Evolutionary conservation across 257 asterid species (phyloP), one percentile per base, ranked within the genome.

Genomic region (Penstemon newberryi): DNA sequence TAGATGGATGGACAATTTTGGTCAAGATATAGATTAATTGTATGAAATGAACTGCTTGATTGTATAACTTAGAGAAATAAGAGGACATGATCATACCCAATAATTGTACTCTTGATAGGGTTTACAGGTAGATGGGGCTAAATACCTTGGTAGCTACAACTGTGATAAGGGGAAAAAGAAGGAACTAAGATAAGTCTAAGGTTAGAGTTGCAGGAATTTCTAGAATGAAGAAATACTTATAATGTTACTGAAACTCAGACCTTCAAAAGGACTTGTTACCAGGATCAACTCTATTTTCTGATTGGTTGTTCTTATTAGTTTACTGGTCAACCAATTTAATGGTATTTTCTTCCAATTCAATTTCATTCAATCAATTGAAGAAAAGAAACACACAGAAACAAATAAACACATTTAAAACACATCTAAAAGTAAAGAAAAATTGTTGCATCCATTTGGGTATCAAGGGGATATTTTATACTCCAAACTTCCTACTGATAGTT

Each of bases 171-270:
- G 7, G 40, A 60, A 53, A 7, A 7, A 6, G 50, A 41, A 63
- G 43, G 50, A 25, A 25, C 15, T 9, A 45, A 39, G 57, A 36
- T 46, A 65, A 15, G 37, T 56, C 25, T 13, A 56, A 47, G 36
- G 56, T 37, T 63, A 5, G 63, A 56, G 63, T 68, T 43, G 66
- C 66, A 43, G 66, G 65, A 49, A 56, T 62, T 62, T 73, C 38
- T 4, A 41, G 44, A 70, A 50, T 54, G 8, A 10, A 4, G 40
- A 7, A 10, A 4, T 37, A 19, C 39, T 4, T 25, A 25, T 25
- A 57, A 71, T 47, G 55, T n/a, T 7, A n/a, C 47, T 60, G 63
- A 19, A 43, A 33, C 57, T 50, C 65, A 66, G 70, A 50, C 69
- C 15, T 18, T 19, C 37, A 44, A 43, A 44, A 53, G 64, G 54